Base-by-base conservation (phyloP, 164 flowering plant species). In the Cinnamomum micranthum region DNA sequence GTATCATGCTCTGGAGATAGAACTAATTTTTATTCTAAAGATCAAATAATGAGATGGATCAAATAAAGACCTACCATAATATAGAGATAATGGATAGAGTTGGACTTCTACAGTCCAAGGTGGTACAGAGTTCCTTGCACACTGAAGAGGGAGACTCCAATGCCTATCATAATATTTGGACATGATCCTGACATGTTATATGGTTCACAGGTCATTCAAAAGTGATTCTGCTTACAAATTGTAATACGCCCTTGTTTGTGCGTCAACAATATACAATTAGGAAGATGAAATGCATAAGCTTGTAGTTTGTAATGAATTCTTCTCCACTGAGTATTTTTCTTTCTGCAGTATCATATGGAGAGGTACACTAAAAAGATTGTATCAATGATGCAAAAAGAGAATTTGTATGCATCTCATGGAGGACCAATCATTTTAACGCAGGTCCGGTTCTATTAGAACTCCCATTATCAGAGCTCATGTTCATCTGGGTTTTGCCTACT, bases 361-460 rank as follows among this genome's bases (percentile, higher is more conserved):
- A 83, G 68, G 68, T 89, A 73, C 66, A 31, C 78, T 3, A 78
- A 78, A 77, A 84, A 70, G 84, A 81, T 87, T 52, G 72, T 86
- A n/a, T 65, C 74, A 9, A 77, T 75, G 80, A 77, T 89, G 84
- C 86, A 84, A 72, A 73, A 77, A 4, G 87, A 81, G 79, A 86
- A 87, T 6, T 67, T 86, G 64, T 86, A 80, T 76, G 84, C 84
- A 58, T 71, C 86, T 55, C 92, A 89, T 74, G 90, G 92, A 69
- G 92, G 90, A 41, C 92, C 90, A 4, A 89, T 89, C 52, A 81
- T 89, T 72, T 6, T 89, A 50, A 52, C 88, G 14, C 92, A 84
- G 88, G 89, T 74, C 5, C 6, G 12, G 10, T 24, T 64, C 67
- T 25, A 1, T 15, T 24, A 15, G 6, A 64, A 28, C 13, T 67